Conservation (phyloP, 768 basidiomycete species). For the Agrocybe pediades region DNA sequence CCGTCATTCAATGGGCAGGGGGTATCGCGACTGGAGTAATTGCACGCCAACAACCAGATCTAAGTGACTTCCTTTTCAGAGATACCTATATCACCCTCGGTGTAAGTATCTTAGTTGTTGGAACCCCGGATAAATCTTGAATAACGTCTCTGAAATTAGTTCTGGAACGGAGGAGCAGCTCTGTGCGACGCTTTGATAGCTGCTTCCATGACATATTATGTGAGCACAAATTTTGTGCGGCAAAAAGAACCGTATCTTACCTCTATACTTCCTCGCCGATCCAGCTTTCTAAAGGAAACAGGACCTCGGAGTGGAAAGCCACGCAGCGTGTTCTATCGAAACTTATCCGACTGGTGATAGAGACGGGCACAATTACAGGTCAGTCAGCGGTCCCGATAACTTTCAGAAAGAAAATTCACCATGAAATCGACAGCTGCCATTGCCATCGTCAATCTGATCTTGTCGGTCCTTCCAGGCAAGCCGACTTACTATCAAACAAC, state of each 20-base stretch:
- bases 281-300: slow-evolving; percentile 1
- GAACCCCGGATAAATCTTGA: not conserved
- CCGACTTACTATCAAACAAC: slow-evolving; percentile 6
- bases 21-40: slow-evolving; percentile 1
- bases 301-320: not conserved
- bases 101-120: not conserved
- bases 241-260: no score
- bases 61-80: no score
- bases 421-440: slow-evolving; percentile 5
- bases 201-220: slow-evolving; percentile 16
- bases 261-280: not conserved
- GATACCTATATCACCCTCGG: not conserved
- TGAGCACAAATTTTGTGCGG: not conserved
- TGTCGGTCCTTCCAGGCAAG: slow-evolving; percentile 5
- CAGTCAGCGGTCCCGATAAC: not conserved
- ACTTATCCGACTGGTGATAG: slow-evolving; percentile 7
- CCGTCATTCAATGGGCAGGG: slow-evolving; percentile 11
- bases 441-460: slow-evolving; percentile 11
- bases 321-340: slow-evolving; percentile 1
- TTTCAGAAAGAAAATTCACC: not conserved
- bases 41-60: no score
- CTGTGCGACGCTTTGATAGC: slow-evolving; percentile 16
- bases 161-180: slow-evolving; percentile 15
- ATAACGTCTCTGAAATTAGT: not conserved
- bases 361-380: slow-evolving; percentile 13